These are phyloP conservation scores for Trichoderma sp. DNA, from an alignment of 2,329 filamentous ascomycete genomes.

Conservation along the genomic window DNA sequence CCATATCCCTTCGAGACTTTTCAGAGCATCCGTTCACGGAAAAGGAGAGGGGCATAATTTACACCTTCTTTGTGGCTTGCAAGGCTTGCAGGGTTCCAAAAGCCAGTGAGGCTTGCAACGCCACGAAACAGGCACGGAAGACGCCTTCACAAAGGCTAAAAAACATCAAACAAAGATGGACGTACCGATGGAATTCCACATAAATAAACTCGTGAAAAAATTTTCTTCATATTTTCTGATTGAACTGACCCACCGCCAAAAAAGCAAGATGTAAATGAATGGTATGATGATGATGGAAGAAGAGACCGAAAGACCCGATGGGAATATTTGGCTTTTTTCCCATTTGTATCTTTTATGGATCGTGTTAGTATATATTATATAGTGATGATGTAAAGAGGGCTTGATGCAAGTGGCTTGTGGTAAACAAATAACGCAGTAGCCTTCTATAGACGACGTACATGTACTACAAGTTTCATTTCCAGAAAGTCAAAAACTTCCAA, in stretches of 20 bases:
- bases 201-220: neutral
- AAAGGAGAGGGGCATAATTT: neutral
- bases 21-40: constrained; percentile 8
- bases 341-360: neutral
- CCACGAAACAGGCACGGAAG: constrained; percentile 6
- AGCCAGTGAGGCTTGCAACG: neutral
- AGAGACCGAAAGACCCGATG: neutral
- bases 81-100: neutral
- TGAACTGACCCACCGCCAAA: neutral
- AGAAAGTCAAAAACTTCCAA: neutral
- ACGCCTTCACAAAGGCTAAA: neutral
- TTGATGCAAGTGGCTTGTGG: neutral
- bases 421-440: neutral
- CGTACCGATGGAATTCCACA: neutral
- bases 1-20: neutral
- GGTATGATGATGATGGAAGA: neutral
- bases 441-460: neutral
- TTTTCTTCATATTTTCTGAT: neutral
- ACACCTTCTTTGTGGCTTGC: neutral
- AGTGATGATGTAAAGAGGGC: constrained; percentile 2
- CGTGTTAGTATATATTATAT: neutral
- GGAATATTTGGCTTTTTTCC: neutral
- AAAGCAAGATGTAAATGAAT: neutral
- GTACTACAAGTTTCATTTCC: neutral
- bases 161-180: neutral